phyloP scores from a whole-genome alignment of 495 filamentous ascomycete species.

The Penicillium riverlandense region DNA sequence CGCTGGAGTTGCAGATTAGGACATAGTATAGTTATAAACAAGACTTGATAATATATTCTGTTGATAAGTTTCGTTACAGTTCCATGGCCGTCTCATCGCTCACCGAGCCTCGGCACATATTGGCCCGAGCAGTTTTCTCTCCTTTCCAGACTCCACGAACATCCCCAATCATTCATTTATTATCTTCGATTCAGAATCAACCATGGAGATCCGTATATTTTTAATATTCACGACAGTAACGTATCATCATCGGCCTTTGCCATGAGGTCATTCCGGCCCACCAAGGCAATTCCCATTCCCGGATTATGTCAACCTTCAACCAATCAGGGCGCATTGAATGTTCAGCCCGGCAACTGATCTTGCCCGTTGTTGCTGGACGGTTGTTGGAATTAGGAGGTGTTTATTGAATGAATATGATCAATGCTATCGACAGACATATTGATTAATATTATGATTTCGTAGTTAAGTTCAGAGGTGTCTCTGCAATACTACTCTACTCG shows the following conservation, averaged over 20 bases:
- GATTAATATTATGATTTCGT: not conserved
- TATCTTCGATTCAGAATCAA: too few species aligned
- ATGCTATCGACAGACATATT: not conserved
- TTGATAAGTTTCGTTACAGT: too few species aligned
- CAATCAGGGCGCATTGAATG: slow-evolving; percentile 6
- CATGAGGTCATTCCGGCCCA: slow-evolving; percentile 13
- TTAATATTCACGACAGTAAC: too few species aligned
- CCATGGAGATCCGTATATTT: too few species aligned
- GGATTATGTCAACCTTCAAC: slow-evolving; percentile 11
- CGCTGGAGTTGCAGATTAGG: not conserved
- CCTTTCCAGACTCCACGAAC: too few species aligned
- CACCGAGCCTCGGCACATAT: slow-evolving; percentile 4
- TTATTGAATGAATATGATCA: too few species aligned
- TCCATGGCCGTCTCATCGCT: too few species aligned
- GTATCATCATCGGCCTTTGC: too few species aligned
- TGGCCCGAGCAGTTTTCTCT: slow-evolving; percentile 6
- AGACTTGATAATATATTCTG: too few species aligned
- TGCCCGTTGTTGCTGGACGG: not conserved
- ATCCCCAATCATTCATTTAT: too few species aligned
- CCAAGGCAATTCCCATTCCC: slow-evolving; percentile 6
- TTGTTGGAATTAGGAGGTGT: not conserved
- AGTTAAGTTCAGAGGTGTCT: too few species aligned
- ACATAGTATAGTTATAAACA: not conserved
- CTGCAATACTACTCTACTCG: too few species aligned
- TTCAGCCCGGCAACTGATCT: slow-evolving; percentile 15